These are phyloP conservation scores for Salix purpurea DNA, from an alignment of 345 rosid genomes.

Conservation along the genomic window DNA sequence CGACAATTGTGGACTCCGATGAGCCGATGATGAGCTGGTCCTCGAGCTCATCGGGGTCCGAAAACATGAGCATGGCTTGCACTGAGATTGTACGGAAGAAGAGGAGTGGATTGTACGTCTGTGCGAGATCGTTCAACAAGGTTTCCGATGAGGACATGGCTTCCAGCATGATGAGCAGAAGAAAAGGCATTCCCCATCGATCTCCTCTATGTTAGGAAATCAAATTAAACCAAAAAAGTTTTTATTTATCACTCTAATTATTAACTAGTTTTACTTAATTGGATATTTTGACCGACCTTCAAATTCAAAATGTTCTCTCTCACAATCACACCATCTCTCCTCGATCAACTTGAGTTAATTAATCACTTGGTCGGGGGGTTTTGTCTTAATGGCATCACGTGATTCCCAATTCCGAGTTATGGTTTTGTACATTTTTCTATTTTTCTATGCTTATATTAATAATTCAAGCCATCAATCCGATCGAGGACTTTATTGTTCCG, in stretches of 20 bases:
- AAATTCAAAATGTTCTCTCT: conserved; percentile 10
- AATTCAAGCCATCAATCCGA: conserved; percentile 9
- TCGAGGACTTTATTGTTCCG: conserved; percentile 12
- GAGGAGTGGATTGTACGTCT: conserved; percentile 54
- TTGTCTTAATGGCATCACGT: conserved; percentile 87
- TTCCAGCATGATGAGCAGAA: conserved; percentile 58
- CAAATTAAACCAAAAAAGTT: conserved; percentile 3
- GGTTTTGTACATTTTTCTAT: conserved; percentile 30
- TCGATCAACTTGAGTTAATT: conserved; percentile 22
- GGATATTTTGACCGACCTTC: conserved; percentile 22
- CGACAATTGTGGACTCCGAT: conserved; percentile 69
- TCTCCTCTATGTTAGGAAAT: conserved; percentile 69
- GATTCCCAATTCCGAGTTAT: conserved; percentile 60
- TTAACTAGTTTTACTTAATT: background rate
- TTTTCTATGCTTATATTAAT: conserved; percentile 13
- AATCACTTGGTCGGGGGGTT: conserved; percentile 59
- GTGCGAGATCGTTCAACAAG: conserved; percentile 52
- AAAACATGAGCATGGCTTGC: conserved; percentile 33
- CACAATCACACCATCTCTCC: background rate
- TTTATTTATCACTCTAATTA: background rate
- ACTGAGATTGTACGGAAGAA: conserved; percentile 65
- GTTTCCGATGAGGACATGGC: conserved; percentile 58
- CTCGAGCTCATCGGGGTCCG: conserved; percentile 54
- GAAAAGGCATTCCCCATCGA: conserved; percentile 93
- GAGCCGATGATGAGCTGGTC: conserved; percentile 78